phyloP scores from a whole-genome alignment of 1,139 yeast species.

The Yamadazyma trypodendri region DNA sequence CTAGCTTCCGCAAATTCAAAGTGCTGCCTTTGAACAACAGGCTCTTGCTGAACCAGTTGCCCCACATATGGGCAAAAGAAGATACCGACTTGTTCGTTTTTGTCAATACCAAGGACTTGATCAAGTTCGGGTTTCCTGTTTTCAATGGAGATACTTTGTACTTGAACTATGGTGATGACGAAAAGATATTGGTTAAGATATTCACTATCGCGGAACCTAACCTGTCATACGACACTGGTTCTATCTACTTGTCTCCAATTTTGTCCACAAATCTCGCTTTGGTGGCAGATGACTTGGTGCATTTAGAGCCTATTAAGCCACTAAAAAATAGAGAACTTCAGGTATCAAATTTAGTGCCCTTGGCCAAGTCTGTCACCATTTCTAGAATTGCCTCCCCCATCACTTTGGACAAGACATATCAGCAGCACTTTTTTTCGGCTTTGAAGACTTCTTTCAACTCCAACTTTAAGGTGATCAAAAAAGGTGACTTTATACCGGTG shows the following conservation, averaged over 20 bases:
- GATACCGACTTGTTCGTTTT: constrained; percentile 51
- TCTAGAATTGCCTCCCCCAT: constrained; percentile 71
- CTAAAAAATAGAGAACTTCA: constrained; percentile 14
- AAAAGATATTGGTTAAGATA: constrained; percentile 41
- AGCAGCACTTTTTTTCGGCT: constrained; percentile 62
- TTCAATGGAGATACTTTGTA: constrained; percentile 69
- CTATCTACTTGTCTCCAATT: constrained; percentile 63
- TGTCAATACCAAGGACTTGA: constrained; percentile 51
- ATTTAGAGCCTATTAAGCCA: constrained; percentile 20
- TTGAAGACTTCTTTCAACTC: constrained; percentile 62
- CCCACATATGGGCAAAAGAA: constrained; percentile 34
- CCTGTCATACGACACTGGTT: constrained; percentile 31
- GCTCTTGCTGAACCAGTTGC: constrained; percentile 25
- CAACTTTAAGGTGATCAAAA: constrained; percentile 54
- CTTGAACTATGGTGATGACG: constrained; percentile 23
- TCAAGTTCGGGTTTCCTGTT: constrained; percentile 52
- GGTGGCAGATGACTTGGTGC: constrained; percentile 29
- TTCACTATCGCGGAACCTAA: constrained; percentile 69
- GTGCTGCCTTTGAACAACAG: constrained; percentile 32
- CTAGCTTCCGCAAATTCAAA: constrained; percentile 16
- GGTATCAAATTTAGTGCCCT: constrained; percentile 26
- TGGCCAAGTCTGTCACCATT: constrained; percentile 52
- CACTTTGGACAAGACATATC: constrained; percentile 65
- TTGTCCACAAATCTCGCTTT: constrained; percentile 51
- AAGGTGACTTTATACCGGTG: constrained; percentile 72